Percentiles rank a stretch among this genome's conserved stretches.
phyloP scores from a whole-genome alignment of 139 green algal species.

The Picochlorum sp. region DNA sequence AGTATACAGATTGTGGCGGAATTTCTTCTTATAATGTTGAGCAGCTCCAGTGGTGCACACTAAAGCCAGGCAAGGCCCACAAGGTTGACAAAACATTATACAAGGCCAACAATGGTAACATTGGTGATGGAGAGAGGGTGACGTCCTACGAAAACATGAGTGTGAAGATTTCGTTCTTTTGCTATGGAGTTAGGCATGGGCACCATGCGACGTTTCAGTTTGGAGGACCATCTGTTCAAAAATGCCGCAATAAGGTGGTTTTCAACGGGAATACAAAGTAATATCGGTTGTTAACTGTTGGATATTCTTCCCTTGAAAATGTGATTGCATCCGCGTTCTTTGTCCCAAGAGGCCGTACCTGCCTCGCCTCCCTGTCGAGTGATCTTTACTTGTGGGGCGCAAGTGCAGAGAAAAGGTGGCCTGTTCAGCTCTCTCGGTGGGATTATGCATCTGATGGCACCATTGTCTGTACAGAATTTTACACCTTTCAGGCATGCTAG shows the following conservation, averaged over 20 bases:
- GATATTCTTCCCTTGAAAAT: too few species aligned
- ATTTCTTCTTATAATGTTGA: neutral
- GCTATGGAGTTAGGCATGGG: neutral
- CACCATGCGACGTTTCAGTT: neutral
- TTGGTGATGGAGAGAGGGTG: neutral
- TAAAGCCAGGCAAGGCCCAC: neutral
- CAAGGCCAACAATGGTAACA: neutral
- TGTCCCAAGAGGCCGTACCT: too few species aligned
- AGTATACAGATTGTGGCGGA: neutral
- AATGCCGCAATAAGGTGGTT: neutral
- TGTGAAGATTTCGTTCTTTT: neutral
- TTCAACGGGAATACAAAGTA: neutral
- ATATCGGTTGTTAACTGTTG: too few species aligned
- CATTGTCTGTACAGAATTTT: too few species aligned
- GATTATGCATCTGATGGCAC: too few species aligned
- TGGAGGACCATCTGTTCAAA: neutral
- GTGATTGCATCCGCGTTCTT: too few species aligned
- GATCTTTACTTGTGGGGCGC: too few species aligned
- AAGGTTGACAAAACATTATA: neutral
- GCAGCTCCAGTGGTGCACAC: neutral
- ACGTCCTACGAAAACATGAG: neutral
- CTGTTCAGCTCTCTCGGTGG: too few species aligned
- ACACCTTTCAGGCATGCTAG: too few species aligned
- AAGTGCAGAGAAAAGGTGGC: too few species aligned
- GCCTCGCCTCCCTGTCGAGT: too few species aligned